phyloP scores from a whole-genome alignment of 2,329 filamentous ascomycete species.

The Lecanicillium sp. region DNA sequence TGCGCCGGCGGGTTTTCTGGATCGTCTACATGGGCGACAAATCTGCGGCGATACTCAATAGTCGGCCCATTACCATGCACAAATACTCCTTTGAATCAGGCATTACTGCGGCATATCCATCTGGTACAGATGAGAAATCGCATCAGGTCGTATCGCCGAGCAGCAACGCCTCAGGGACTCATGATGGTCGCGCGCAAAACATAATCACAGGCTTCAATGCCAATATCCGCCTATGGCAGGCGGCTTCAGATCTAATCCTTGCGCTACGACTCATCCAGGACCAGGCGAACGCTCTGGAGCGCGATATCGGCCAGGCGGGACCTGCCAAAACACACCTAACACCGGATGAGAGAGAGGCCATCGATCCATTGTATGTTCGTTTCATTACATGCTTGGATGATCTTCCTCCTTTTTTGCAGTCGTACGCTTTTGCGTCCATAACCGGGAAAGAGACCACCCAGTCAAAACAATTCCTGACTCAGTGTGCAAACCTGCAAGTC shows the following conservation, averaged over 20 bases:
- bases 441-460: constrained; percentile 13
- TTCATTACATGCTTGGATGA: constrained; percentile 34
- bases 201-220: constrained; percentile 33
- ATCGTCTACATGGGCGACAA: constrained; percentile 33
- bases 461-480: constrained; percentile 26
- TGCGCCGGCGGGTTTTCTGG: constrained; percentile 29
- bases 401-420: constrained; percentile 27
- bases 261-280: constrained; percentile 26
- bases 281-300: constrained; percentile 9
- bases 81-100: constrained; percentile 32
- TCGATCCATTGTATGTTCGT: constrained; percentile 27
- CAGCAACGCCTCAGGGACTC: constrained; percentile 9
- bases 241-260: constrained; percentile 29
- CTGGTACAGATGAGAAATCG: constrained; percentile 20
- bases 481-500: constrained; percentile 32
- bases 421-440: constrained; percentile 15
- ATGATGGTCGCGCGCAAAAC: neutral
- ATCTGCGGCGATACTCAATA: constrained; percentile 30
- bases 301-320: constrained; percentile 1
- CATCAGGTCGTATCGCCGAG: constrained; percentile 10
- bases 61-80: constrained; percentile 34
- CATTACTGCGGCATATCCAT: constrained; percentile 28
- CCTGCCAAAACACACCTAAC: constrained; percentile 10
- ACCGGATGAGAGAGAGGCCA: constrained; percentile 19
- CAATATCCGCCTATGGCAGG: constrained; percentile 31